Base-by-base conservation (phyloP, 805 yeast genomes). In the Lachancea sp. region DNA sequence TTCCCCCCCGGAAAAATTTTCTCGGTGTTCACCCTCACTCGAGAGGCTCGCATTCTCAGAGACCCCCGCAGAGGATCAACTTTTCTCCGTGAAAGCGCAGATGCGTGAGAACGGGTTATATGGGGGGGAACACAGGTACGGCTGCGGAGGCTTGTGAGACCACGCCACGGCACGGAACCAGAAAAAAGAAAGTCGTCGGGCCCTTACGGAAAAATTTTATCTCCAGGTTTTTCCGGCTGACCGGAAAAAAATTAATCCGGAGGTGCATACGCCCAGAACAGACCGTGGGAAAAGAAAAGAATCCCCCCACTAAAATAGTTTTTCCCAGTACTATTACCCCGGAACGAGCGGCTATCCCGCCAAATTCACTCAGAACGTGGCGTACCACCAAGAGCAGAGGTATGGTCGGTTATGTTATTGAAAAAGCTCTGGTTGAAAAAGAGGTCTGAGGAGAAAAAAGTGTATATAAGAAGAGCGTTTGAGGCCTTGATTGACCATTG, bases 241-340 rank as follows among this genome's bases (percentile, higher is more conserved):
- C 39, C 31, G 39, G 39, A 22, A 36, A 25, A 36, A 22, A 36
- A n/a, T 35, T 16, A 35, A 35, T 25, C 39, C 20, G 39, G 39
- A 36, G 39, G 25, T 35, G 38, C 38, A 35, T 20, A 9, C 22
- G 20, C 38, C 8, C 20, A 35, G 26, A 35, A 10, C 5, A 5
- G 19, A 6, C 12, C 35, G 19, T 11, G 12, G 19, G 12, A 16
- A 16, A 15, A 13, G 9, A 16, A 17, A 15, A 16, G 16, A 32
- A 32, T 4, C 35, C 15, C 16, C 35, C 31, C 31, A 29, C 15
- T 13, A 13, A 13, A 12, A 11, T 11, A 13, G 15, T 29, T 29
- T 29, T 12, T 29, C 31, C 31, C 6, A 12, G 15, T 29, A n/a
- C 31, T 11, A 11, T 15, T 32, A 32, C 35, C 35, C 35, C 35